Conservation (phyloP, 495 filamentous ascomycete species). For the Aspergillus mulundensis region DNA sequence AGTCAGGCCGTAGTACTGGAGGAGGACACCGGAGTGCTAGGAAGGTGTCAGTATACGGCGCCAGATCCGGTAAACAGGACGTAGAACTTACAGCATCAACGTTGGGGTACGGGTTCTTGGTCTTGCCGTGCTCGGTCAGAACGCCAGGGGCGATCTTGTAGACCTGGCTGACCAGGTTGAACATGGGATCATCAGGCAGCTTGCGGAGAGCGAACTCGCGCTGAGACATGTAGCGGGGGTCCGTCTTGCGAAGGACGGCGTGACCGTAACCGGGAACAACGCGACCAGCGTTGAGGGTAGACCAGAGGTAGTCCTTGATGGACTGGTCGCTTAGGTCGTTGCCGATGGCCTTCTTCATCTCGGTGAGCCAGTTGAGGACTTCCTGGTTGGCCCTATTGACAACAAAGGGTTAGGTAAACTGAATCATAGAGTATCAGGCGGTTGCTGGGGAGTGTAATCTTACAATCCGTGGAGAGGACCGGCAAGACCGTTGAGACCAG, state of each 20-base stretch:
- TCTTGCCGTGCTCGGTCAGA: slow-evolving; percentile 98
- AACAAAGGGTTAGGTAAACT: slow-evolving; percentile 15
- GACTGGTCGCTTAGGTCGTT: slow-evolving; percentile 91
- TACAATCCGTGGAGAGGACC: slow-evolving; percentile 94
- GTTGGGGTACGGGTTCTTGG: slow-evolving; percentile 84
- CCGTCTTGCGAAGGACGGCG: slow-evolving; percentile 98
- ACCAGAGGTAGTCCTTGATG: slow-evolving; percentile 98
- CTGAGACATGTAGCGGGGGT: slow-evolving; percentile 96
- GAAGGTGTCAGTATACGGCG: slow-evolving; percentile 19
- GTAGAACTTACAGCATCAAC: slow-evolving; percentile 58
- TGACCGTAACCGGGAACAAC: slow-evolving; percentile 98
- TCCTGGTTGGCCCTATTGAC: slow-evolving; percentile 84
- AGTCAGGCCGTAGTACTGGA: slow-evolving; percentile 98
- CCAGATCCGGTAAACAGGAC: background rate
- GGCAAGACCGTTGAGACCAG: slow-evolving; percentile 95
- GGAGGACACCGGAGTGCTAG: slow-evolving; percentile 90
- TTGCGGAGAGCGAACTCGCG: slow-evolving; percentile 90
- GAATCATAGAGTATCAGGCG: background rate
- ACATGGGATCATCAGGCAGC: slow-evolving; percentile 95
- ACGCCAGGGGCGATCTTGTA: slow-evolving; percentile 99
- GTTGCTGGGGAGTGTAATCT: slow-evolving; percentile 14
- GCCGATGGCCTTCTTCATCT: slow-evolving; percentile 96
- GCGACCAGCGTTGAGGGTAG: slow-evolving; percentile 87
- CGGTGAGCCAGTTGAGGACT: slow-evolving; percentile 95
- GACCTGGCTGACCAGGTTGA: slow-evolving; percentile 98